Evolutionary conservation across 2,329 filamentous ascomycete species (phyloP), one percentile per base, ranked within the genome.

Genomic region (Stachybotrys chartarum): DNA sequence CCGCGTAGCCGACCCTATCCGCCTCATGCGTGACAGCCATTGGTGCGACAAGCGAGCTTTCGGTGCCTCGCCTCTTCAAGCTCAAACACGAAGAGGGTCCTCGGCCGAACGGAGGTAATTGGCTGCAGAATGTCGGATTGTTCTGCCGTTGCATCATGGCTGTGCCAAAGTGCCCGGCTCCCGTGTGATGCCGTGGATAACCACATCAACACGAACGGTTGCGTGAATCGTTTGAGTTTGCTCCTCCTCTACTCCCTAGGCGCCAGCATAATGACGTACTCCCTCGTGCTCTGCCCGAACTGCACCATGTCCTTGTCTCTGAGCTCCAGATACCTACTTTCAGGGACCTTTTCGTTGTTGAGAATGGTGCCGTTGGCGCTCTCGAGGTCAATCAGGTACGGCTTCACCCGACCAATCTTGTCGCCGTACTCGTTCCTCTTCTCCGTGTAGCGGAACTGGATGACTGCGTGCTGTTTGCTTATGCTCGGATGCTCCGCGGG

Each of bases 201-300:
- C 24, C 24, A 24, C 24, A 24, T 24, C 24, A 24, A 24, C 24
- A 24, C 2, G 4, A 24, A 24, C 24, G 24, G 24, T 24, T 24
- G 24, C 24, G 24, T 24, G 24, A 24, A 24, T 24, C 24, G 24
- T 30, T 30, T 17, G 7, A 24, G 24, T 24, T 24, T 24, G 24
- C 24, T 2, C 24, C 24, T 24, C 24, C 18, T 18, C 32, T 52
- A 80, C 50, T 74, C 70, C 52, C 72, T 72, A 3, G 80, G 78
- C 42, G 82, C 79, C 56, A 97, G 79, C 90, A 97, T 94, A 57
- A 97, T 71, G n/a, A 99, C 91, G 70, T 97, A 99, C 72, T 99
- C 94, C 64, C 91, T 83, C 57, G 89, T 88, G 68, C 91, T 96
- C 57, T 88, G 80, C 10, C 92, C 94, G 73, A 99, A 95, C 66